Base-by-base conservation (phyloP, 1,284 basidiomycete species). In the Pyrrhoderma lamaoense region DNA sequence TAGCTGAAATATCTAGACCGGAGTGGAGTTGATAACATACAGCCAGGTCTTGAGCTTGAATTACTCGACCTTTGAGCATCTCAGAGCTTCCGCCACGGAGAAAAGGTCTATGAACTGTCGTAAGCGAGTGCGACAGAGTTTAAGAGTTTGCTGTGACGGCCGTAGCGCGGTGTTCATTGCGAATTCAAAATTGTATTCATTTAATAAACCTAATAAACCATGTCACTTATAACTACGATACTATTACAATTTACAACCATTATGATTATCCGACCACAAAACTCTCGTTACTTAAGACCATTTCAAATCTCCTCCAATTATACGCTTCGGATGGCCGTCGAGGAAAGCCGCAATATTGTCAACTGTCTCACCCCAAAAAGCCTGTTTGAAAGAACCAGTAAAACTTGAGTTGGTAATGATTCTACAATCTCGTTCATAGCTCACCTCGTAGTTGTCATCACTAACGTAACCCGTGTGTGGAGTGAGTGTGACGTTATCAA, bases 391-490 rank as follows among this genome's bases (percentile, higher is more conserved):
- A 25, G 2, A 34, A 34, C 11, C 5, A 21, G 14, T 39, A 23
- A 18, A 18, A 18, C 23, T 27, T 27, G 25, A 31, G 34, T 23
- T 13, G 21, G 19, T 19, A 40, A 42, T 22, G 21, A 14, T 21
- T 23, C 4, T 5, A 35, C 16, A 49, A 35, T 27, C 8, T 16
- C 11, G 11, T 25, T 21, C 40, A 45, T 19, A 8, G 59, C 70
- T 57, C 56, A 73, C 74, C 64, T 71, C 66, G 56, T 76, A 79
- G 50, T 65, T 74, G 21, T 69, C 64, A 55, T 79, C 76, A 49
- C 68, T 73, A 13, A 77, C 68, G 59, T 82, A 82, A 5, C 73
- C 81, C 57, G 72, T 75, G 59, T 85, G 82, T 0, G 82, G 82
- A 9, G 72, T 77, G 44, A 83, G 63, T 16, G 73, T 79, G 14